Conservation (phyloP, 495 filamentous ascomycete genomes). For the Trichoderma virens region DNA sequence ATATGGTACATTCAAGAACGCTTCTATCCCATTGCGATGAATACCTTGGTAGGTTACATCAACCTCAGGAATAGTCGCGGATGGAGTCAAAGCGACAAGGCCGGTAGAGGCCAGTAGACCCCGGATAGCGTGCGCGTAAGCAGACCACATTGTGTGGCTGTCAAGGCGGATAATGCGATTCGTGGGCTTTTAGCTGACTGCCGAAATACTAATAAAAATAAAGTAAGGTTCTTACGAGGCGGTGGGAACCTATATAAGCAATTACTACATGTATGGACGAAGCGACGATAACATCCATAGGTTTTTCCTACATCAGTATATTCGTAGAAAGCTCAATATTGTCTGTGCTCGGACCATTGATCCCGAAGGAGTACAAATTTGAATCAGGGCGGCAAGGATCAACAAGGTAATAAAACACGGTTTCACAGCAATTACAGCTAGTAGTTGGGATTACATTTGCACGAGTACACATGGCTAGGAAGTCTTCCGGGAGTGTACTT, state of each 20-base stretch:
- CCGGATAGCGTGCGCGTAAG: too few relatives aligned
- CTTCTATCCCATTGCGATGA: conserved; percentile 29
- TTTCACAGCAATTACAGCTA: too few relatives aligned
- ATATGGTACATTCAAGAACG: conserved; percentile 40
- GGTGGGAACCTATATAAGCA: neutral
- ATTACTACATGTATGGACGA: neutral
- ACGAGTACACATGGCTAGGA: too few relatives aligned
- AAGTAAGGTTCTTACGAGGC: neutral
- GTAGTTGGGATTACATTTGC: too few relatives aligned
- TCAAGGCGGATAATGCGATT: neutral
- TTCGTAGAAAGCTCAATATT: too few relatives aligned
- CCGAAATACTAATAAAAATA: neutral
- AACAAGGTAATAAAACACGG: too few relatives aligned
- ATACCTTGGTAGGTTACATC: conserved; percentile 24
- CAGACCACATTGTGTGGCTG: neutral
- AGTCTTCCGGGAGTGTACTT: too few relatives aligned
- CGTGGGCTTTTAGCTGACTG: neutral
- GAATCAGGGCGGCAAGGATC: too few relatives aligned
- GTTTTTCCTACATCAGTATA: neutral
- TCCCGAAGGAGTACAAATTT: too few relatives aligned
- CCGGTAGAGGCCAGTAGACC: neutral
- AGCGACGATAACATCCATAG: neutral
- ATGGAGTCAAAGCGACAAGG: neutral
- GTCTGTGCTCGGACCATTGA: too few relatives aligned
- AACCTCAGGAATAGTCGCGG: neutral